A percentile compares a stretch with the other conserved stretches of the same genome.
Conservation (phyloP, 805 yeast genomes). For the Barnettozyma sucrosica region DNA sequence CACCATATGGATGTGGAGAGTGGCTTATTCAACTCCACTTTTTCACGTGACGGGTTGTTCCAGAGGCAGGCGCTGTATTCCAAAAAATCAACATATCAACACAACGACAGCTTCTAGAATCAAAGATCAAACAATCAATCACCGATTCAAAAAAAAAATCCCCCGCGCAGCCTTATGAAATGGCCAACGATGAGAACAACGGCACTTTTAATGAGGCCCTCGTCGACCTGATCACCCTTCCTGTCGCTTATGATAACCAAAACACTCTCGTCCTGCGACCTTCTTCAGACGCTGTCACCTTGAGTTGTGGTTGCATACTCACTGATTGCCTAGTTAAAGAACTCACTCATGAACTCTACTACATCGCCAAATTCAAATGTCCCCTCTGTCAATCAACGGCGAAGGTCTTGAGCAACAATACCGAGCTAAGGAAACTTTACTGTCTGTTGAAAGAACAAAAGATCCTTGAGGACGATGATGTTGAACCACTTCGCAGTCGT, state of each 20-base stretch:
- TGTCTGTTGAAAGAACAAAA: slow-evolving; percentile 2
- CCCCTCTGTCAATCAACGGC: slow-evolving; percentile 18
- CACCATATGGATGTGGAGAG: no score
- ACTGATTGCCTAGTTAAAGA: slow-evolving; percentile 28
- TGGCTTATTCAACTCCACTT: neutral
- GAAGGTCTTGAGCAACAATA: slow-evolving; percentile 8
- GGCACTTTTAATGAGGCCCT: slow-evolving; percentile 1
- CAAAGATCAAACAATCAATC: no score
- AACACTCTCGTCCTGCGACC: slow-evolving; percentile 9
- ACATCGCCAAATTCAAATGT: slow-evolving; percentile 14
- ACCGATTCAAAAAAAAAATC: no score
- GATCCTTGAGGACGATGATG: neutral
- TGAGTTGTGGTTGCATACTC: slow-evolving; percentile 38
- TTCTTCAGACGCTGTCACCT: slow-evolving; percentile 24
- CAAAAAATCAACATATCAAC: neutral
- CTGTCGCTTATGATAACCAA: slow-evolving; percentile 9
- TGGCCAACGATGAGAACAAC: neutral
- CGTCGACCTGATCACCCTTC: slow-evolving; percentile 11
- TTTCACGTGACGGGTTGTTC: neutral
- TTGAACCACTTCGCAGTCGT: neutral
- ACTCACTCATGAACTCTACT: slow-evolving; percentile 8
- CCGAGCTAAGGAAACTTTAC: slow-evolving; percentile 16
- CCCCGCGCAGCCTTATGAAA: neutral
- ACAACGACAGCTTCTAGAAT: neutral
- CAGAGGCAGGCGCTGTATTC: no score